Evolutionary conservation across 2,329 filamentous ascomycete genomes (phyloP).

Genomic region (Stachybotrys chlorohalonatus): DNA sequence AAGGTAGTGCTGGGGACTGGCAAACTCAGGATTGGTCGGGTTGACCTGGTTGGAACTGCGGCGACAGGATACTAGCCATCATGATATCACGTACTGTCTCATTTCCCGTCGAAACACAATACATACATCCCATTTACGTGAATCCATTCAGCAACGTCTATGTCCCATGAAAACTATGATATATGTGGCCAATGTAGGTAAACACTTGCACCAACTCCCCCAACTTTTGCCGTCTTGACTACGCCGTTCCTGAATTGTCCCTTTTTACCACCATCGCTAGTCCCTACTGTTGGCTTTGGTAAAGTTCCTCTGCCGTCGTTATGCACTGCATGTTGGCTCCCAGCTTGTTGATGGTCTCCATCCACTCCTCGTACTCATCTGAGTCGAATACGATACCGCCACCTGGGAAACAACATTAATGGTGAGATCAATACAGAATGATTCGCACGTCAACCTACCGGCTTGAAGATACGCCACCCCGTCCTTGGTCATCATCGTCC

Average conservation of each 20-base stretch:
- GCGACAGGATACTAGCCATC: too few relatives aligned
- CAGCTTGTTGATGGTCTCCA: constrained; percentile 93
- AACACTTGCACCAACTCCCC: neutral
- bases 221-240: neutral
- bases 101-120: too few relatives aligned
- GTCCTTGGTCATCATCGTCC: constrained; percentile 93
- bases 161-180: neutral
- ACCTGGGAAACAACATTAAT: constrained; percentile 27
- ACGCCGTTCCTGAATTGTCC: too few relatives aligned
- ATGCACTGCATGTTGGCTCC: constrained; percentile 31
- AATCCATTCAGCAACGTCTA: neutral
- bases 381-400: constrained; percentile 94
- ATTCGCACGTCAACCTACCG: constrained; percentile 28
- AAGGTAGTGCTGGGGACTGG: too few relatives aligned
- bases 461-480: constrained; percentile 84
- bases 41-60: too few relatives aligned
- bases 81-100: too few relatives aligned
- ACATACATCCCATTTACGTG: neutral
- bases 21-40: too few relatives aligned
- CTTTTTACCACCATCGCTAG: neutral
- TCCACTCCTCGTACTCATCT: constrained; percentile 84
- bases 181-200: neutral
- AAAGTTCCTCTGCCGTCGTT: constrained; percentile 71
- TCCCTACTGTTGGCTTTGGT: constrained; percentile 25
- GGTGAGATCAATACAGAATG: neutral